Percentiles rank a stretch among this genome's conserved stretches.
Evolutionary conservation across 768 basidiomycete genomes (phyloP).

Genomic region (Pholiota microspora): DNA sequence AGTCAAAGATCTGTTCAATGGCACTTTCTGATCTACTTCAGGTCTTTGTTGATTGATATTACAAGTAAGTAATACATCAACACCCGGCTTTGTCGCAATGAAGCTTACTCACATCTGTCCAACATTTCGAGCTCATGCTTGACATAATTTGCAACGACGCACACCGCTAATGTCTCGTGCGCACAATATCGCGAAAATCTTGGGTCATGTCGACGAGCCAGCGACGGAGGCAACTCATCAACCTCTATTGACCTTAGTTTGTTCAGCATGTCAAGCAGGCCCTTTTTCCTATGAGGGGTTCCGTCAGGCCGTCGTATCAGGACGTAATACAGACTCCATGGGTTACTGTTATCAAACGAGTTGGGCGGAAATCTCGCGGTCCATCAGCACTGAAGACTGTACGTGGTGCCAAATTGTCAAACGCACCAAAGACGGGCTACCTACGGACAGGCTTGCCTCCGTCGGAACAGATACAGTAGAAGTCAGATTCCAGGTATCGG

Average conservation of each 20-base stretch:
- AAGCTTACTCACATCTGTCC: no score
- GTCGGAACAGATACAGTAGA: background rate
- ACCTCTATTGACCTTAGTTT: background rate
- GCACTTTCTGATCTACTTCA: no score
- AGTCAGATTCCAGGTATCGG: background rate
- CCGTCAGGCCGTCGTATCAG: background rate
- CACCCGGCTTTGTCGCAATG: no score
- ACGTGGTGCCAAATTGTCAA: conserved; percentile 2
- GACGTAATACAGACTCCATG: background rate
- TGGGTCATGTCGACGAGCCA: no score
- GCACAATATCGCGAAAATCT: no score
- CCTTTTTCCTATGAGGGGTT: conserved; percentile 9
- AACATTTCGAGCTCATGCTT: no score
- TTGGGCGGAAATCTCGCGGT: background rate
- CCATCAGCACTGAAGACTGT: conserved; percentile 3
- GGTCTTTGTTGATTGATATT: no score
- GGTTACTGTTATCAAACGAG: background rate
- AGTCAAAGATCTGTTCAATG: no score
- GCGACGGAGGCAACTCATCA: no score
- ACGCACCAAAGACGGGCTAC: conserved; percentile 1
- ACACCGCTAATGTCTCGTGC: no score
- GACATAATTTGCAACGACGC: no score
- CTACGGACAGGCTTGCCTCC: background rate
- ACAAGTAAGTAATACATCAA: no score
- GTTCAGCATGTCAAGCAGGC: conserved; percentile 6